A percentile compares a stretch with the other conserved stretches of the same genome.
Conservation (phyloP, 148 eudicot species). For the Chenopodium formosanum region DNA sequence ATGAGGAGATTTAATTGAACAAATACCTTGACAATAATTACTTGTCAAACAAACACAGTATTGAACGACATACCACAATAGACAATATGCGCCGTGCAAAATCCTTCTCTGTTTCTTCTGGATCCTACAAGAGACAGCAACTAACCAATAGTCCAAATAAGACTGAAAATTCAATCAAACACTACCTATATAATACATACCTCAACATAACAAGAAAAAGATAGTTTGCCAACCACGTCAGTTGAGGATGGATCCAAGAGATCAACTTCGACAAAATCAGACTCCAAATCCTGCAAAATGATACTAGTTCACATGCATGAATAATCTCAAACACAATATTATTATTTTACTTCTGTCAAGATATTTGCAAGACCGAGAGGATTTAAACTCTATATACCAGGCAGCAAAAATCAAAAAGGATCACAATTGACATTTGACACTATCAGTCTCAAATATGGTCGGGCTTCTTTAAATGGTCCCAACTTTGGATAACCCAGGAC, state of each 20-base stretch:
- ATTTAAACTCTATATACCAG: background rate
- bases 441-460: no score
- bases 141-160: slow-evolving; percentile 15
- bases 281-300: slow-evolving; percentile 64
- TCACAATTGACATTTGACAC: background rate
- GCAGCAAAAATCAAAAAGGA: background rate
- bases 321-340: background rate
- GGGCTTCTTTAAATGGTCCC: no score
- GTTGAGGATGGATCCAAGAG: slow-evolving; percentile 68
- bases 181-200: slow-evolving; percentile 36
- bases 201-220: slow-evolving; percentile 80
- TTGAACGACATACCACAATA: slow-evolving; percentile 57
- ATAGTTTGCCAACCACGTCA: slow-evolving; percentile 56
- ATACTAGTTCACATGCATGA: slow-evolving; percentile 9
- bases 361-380: background rate
- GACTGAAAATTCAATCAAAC: slow-evolving; percentile 19
- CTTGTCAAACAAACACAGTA: slow-evolving; percentile 7
- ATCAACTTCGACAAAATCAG: slow-evolving; percentile 52
- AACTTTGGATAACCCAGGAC: no score
- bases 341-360: background rate
- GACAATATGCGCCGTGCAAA: slow-evolving; percentile 80
- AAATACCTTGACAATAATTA: background rate
- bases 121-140: slow-evolving; percentile 56
- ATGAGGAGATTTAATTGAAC: background rate
- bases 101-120: slow-evolving; percentile 72